Evolutionary conservation across 2,329 filamentous ascomycete species (phyloP), one percentile per base, ranked within the genome.

Genomic region (Pleomassaria siparia): DNA sequence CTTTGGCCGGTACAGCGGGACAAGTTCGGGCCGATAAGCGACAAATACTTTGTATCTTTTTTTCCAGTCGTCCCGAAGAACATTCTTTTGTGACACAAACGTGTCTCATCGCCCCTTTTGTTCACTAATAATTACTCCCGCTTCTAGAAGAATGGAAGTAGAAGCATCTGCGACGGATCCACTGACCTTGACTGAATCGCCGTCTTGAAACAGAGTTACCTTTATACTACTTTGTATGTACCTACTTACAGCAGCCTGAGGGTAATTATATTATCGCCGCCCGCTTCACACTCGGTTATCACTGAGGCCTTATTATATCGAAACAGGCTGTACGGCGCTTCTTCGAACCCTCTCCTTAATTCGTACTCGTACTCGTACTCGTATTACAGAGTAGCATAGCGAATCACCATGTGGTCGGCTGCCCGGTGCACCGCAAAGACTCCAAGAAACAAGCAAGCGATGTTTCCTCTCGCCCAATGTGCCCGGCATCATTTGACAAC

Each of bases 131-230:
- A 40, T 33, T 44, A 43, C 43, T 43, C 22, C 46, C 40, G 43
- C 47, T 21, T 53, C 54, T 51, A 55, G 52, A 55, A 54, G 30
- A 13, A 44, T 22, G 33, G 24, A 39, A 18, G 40, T 22, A 37
- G 35, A 6, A 22, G 35, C 35, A 12, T 22, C 35, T 37, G 35
- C 20, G 12, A 22, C 21, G 35, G 35, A 35, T n/a, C 32, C 8
- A 35, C 18, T 37, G 35, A 22, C 18, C 3, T 37, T 20, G 10
- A 42, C 50, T 51, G 47, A 49, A 22, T 53, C 50, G 42, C 43
- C 28, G 36, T 12, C 42, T 51, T 53, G 53, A 53, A 56, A 56
- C 53, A n/a, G n/a, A n/a, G n/a, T n/a, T n/a, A n/a, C n/a, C n/a
- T n/a, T n/a, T n/a, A n/a, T n/a, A n/a, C n/a, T n/a, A n/a, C n/a